phyloP scores from a whole-genome alignment of 1,139 yeast genomes.

The Suhomyces kunorum region DNA sequence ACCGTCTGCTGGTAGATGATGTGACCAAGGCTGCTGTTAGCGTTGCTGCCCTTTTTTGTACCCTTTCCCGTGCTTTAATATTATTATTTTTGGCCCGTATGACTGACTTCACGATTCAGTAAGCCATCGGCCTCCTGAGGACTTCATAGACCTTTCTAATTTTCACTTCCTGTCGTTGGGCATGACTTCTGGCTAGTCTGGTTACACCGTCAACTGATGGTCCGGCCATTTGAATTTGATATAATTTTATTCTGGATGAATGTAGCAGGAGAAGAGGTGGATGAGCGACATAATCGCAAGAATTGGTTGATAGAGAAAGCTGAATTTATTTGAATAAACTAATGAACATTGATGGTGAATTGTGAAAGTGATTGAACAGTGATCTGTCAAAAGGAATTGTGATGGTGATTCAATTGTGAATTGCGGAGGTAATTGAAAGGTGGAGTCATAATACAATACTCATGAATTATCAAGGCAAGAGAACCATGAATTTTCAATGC shows the following conservation, averaged over 20 bases:
- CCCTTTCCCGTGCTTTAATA: constrained; percentile 3
- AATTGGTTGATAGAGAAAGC: not conserved
- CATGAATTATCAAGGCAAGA: too few relatives aligned
- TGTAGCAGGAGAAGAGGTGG: too few relatives aligned
- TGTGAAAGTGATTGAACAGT: too few relatives aligned
- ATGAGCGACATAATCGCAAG: too few relatives aligned
- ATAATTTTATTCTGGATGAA: constrained; percentile 1
- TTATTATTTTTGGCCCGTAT: not conserved
- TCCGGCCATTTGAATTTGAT: constrained; percentile 6
- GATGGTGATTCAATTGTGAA: too few relatives aligned
- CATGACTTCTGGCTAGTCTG: constrained; percentile 5
- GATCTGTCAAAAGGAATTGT: too few relatives aligned
- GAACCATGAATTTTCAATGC: too few relatives aligned
- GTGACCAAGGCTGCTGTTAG: not conserved
- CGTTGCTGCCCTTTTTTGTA: too few relatives aligned
- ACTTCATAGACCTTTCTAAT: constrained; percentile 5
- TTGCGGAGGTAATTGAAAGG: too few relatives aligned
- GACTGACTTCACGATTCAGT: constrained; percentile 2
- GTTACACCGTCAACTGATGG: constrained; percentile 3
- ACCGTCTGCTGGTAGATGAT: not conserved
- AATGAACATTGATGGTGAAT: too few relatives aligned
- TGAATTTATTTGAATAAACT: too few relatives aligned
- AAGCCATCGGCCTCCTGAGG: constrained; percentile 3
- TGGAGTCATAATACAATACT: too few relatives aligned
- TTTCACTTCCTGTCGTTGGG: constrained; percentile 6